Conservation (phyloP, 1,284 basidiomycete species). For the Neonothopanus nambi region DNA sequence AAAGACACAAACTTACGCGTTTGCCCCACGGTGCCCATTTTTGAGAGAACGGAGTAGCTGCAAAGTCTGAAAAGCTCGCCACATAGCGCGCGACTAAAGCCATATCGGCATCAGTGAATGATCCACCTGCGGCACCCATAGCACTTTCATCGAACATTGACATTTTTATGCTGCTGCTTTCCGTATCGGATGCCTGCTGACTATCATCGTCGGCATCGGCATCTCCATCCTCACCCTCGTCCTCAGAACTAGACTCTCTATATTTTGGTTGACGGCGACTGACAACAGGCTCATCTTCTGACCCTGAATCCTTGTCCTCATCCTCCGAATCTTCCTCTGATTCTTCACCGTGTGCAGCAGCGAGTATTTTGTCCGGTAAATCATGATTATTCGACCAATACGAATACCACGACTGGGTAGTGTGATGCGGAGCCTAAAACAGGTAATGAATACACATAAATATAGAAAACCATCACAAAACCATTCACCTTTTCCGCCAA, state of each 20-base stretch:
- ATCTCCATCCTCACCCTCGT: constrained; percentile 30
- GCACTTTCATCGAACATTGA: constrained; percentile 42
- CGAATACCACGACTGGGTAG: constrained; percentile 55
- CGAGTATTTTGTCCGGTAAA: constrained; percentile 61
- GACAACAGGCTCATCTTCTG: constrained; percentile 8
- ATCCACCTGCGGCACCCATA: constrained; percentile 51
- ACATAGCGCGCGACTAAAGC: constrained; percentile 59
- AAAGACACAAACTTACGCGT: constrained; percentile 36
- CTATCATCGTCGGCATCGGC: constrained; percentile 29
- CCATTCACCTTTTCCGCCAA: constrained; percentile 54
- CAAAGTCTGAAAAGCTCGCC: constrained; percentile 46
- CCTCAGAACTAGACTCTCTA: constrained; percentile 39
- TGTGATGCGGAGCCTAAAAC: constrained; percentile 61
- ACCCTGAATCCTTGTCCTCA: constrained; percentile 19
- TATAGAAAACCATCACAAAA: neutral
- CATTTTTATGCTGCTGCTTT: constrained; percentile 33
- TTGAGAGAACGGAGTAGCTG: constrained; percentile 38
- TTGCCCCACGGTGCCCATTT: constrained; percentile 54
- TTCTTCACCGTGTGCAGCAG: constrained; percentile 40
- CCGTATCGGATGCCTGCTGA: constrained; percentile 19
- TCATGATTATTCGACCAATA: constrained; percentile 62
- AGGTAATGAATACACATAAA: constrained; percentile 14
- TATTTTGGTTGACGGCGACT: constrained; percentile 34
- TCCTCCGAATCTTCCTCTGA: constrained; percentile 29
- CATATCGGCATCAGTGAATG: constrained; percentile 58